Conservation (phyloP, 139 green algal species). For the Chlorokybus atmophyticus region DNA sequence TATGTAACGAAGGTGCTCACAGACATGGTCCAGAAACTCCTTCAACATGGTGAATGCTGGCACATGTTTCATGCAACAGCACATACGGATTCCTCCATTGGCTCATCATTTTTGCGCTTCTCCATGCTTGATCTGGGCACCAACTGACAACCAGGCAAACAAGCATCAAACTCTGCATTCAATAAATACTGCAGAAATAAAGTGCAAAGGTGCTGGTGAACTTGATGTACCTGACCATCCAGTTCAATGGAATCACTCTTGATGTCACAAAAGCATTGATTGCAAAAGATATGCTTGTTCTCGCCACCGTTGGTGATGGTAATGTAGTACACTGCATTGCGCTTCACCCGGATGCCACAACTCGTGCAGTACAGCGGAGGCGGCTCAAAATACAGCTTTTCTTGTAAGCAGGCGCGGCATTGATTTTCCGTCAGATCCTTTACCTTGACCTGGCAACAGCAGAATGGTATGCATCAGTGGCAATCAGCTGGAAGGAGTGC, state of each 20-base stretch:
- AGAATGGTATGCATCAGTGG: neutral
- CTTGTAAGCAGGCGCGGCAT: conserved; percentile 64
- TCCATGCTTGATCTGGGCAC: conserved; percentile 52
- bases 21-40: too few relatives aligned
- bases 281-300: conserved; percentile 57
- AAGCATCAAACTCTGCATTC: too few relatives aligned
- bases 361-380: conserved; percentile 78
- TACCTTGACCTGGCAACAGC: conserved; percentile 16
- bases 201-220: too few relatives aligned
- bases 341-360: conserved; percentile 84
- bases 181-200: too few relatives aligned
- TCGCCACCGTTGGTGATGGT: conserved; percentile 5
- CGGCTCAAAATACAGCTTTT: conserved; percentile 84
- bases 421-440: conserved; percentile 24
- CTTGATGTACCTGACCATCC: conserved; percentile 30
- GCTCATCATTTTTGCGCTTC: conserved; percentile 88
- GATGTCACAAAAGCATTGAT: conserved; percentile 56
- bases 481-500: too few relatives aligned
- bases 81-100: conserved; percentile 38
- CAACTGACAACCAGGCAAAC: too few relatives aligned
- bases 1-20: neutral
- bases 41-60: too few relatives aligned
- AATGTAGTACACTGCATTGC: conserved; percentile 58
- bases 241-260: conserved; percentile 41
- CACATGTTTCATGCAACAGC: conserved; percentile 7